Conservation (phyloP, 306 rosid species). For the Quillaja saponaria region DNA sequence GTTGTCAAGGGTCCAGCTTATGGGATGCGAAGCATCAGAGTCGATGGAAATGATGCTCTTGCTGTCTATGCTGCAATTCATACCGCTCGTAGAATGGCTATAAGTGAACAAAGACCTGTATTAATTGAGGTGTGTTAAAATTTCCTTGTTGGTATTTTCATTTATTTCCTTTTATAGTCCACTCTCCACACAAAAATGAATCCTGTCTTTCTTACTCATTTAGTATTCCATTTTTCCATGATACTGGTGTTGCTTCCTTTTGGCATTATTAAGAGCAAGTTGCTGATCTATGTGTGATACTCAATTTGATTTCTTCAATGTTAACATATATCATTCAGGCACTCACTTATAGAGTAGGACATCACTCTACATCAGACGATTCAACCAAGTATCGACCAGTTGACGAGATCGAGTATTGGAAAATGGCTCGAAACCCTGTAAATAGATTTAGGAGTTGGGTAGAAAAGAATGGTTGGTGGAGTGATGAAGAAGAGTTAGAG, state of each 20-base stretch:
- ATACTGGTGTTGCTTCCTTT: not conserved
- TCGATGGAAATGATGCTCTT: slow-evolving; percentile 77
- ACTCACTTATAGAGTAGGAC: slow-evolving; percentile 76
- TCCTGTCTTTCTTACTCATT: too few species aligned
- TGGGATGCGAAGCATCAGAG: slow-evolving; percentile 63
- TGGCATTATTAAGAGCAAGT: not conserved
- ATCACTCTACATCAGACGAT: slow-evolving; percentile 82
- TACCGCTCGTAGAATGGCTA: slow-evolving; percentile 60
- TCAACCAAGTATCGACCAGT: slow-evolving; percentile 61
- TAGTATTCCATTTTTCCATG: not conserved
- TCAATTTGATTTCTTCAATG: not conserved
- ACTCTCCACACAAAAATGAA: too few species aligned
- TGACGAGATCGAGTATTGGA: slow-evolving; percentile 72
- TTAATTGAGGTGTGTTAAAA: slow-evolving; percentile 54
- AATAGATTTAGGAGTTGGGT: slow-evolving; percentile 65
- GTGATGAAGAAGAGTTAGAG: slow-evolving; percentile 44
- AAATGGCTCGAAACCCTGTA: slow-evolving; percentile 54
- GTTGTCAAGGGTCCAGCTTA: slow-evolving; percentile 73
- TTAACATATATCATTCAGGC: slow-evolving; percentile 36
- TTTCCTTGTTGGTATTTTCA: slow-evolving; percentile 16
- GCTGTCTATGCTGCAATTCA: slow-evolving; percentile 64
- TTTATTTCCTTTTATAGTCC: not conserved
- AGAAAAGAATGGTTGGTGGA: slow-evolving; percentile 61
- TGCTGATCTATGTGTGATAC: too few species aligned
- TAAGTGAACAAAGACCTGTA: slow-evolving; percentile 56